These are phyloP conservation scores for Trametes polyzona DNA, from an alignment of 1,284 basidiomycete genomes.

Conservation along the genomic window DNA sequence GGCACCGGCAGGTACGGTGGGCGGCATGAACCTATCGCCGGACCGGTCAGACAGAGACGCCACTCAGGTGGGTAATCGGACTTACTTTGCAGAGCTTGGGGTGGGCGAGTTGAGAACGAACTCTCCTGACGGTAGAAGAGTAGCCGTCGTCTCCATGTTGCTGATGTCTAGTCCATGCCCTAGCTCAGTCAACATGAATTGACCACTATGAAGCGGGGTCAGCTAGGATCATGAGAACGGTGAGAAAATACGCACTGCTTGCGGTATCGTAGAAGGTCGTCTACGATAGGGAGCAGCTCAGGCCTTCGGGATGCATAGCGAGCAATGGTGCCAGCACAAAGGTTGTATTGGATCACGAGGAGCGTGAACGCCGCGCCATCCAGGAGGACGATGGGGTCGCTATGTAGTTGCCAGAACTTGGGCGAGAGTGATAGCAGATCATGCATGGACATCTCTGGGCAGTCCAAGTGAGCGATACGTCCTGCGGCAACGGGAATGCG, in stretches of 20 bases:
- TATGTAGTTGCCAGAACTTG: constrained; percentile 47
- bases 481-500: too few species aligned
- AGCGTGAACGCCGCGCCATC: constrained; percentile 44
- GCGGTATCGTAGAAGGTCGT: constrained; percentile 24
- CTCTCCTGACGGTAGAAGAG: constrained; percentile 37
- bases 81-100: constrained; percentile 43
- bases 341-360: constrained; percentile 49
- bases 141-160: constrained; percentile 47
- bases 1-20: constrained; percentile 41
- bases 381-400: constrained; percentile 39
- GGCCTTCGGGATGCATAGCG: constrained; percentile 35
- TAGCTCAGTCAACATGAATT: constrained; percentile 46
- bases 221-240: neutral
- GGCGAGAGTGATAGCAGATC: constrained; percentile 40
- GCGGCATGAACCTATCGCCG: constrained; percentile 47
- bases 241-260: constrained; percentile 15
- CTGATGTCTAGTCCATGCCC: constrained; percentile 47
- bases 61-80: neutral
- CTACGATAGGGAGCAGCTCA: constrained; percentile 34
- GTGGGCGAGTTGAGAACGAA: constrained; percentile 44
- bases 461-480: neutral
- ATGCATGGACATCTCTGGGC: constrained; percentile 37
- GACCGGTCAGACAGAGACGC: neutral
- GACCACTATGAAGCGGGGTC: constrained; percentile 35
- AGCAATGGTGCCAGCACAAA: constrained; percentile 46